Conservation (phyloP, 2,329 filamentous ascomycete genomes). For the Penicillium sp. region DNA sequence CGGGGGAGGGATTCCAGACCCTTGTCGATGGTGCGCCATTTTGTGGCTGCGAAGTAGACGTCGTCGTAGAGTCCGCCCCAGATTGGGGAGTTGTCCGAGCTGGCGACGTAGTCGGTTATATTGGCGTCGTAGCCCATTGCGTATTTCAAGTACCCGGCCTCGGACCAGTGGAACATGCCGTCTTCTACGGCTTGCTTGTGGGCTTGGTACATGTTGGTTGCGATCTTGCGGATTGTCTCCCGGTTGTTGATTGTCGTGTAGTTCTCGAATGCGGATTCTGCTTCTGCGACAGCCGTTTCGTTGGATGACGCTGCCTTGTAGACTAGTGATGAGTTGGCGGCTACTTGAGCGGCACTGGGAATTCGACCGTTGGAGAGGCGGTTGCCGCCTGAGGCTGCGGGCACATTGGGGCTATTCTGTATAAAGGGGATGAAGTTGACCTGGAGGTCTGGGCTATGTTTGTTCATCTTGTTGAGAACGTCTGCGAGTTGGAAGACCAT, state of each 20-base stretch:
- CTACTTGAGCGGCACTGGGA: conserved; percentile 45
- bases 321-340: conserved; percentile 35
- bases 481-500: conserved; percentile 39
- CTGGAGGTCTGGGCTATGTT: conserved; percentile 27
- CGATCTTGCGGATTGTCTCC: conserved; percentile 25
- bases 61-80: conserved; percentile 48
- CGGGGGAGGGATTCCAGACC: conserved; percentile 52
- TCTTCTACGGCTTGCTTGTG: conserved; percentile 48
- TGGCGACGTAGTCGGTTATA: conserved; percentile 47
- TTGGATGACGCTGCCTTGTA: conserved; percentile 31
- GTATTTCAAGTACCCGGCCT: conserved; percentile 55
- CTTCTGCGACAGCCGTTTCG: conserved; percentile 29
- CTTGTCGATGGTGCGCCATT: conserved; percentile 58
- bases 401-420: conserved; percentile 43
- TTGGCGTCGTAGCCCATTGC: conserved; percentile 48
- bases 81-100: conserved; percentile 38
- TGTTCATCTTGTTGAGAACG: conserved; percentile 37
- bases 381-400: conserved; percentile 42
- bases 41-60: conserved; percentile 52
- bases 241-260: conserved; percentile 24
- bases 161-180: conserved; percentile 56
- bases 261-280: conserved; percentile 35
- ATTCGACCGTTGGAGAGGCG: conserved; percentile 46
- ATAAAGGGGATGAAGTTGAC: conserved; percentile 40
- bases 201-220: conserved; percentile 38